Conservation (phyloP, 306 rosid species). For the Vigna unguiculata region DNA sequence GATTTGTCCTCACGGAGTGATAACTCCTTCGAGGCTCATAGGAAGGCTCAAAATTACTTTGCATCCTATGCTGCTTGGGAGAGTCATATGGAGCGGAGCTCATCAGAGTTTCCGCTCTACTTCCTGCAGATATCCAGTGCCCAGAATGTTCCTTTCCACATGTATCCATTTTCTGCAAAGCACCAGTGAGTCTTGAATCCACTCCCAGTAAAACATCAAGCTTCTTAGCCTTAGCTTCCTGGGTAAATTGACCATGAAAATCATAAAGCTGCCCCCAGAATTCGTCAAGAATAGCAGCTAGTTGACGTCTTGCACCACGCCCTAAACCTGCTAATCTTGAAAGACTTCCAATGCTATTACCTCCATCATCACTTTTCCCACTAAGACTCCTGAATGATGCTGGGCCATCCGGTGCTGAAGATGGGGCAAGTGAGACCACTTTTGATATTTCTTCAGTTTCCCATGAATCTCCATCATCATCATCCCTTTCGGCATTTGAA, state of each 20-base stretch:
- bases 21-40: constrained; percentile 66
- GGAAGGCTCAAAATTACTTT: constrained; percentile 61
- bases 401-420: constrained; percentile 80
- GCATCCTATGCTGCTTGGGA: constrained; percentile 62
- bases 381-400: constrained; percentile 88
- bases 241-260: constrained; percentile 72
- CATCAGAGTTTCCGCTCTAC: constrained; percentile 56
- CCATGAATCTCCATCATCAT: constrained; percentile 79
- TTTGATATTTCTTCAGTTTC: constrained; percentile 75
- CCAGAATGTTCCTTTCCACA: constrained; percentile 62
- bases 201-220: constrained; percentile 65
- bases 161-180: constrained; percentile 63
- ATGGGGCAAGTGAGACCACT: constrained; percentile 54
- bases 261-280: constrained; percentile 94
- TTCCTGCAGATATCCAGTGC: constrained; percentile 48
- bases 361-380: constrained; percentile 91
- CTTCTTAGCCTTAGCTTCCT: constrained; percentile 73
- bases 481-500: constrained; percentile 67
- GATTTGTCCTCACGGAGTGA: constrained; percentile 63
- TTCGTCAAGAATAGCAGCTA: constrained; percentile 78
- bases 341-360: constrained; percentile 88
- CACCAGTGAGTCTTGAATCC: constrained; percentile 56
- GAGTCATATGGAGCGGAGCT: constrained; percentile 67
- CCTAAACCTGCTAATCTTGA: constrained; percentile 94
- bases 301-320: constrained; percentile 93